Evolutionary conservation across 208 protist genomes (phyloP).

Genomic region (Crithidia sp.): DNA sequence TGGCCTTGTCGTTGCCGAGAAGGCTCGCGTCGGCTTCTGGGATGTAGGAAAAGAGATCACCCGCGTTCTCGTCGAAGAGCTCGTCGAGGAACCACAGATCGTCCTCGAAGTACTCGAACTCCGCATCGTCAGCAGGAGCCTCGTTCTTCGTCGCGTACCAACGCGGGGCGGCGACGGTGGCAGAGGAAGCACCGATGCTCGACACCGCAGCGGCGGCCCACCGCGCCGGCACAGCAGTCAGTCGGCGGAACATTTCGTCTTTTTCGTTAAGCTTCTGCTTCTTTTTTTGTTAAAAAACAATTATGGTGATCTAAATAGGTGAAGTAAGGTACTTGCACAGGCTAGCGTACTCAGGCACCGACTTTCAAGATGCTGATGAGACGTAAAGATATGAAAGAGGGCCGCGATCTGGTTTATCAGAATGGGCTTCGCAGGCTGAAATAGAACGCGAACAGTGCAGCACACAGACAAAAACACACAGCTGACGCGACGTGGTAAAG

Average conservation of each 20-base stretch:
- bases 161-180: background rate
- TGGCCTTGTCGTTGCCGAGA: conserved; percentile 29
- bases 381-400: too few species aligned
- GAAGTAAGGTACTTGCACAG: too few species aligned
- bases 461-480: too few species aligned
- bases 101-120: conserved; percentile 75
- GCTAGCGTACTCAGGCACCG: too few species aligned
- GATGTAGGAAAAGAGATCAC: conserved; percentile 74
- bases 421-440: too few species aligned
- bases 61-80: conserved; percentile 61
- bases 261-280: background rate
- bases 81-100: conserved; percentile 86
- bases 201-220: conserved; percentile 14
- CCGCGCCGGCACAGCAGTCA: conserved; percentile 1
- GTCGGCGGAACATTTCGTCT: conserved; percentile 21
- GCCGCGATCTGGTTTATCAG: too few species aligned
- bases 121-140: conserved; percentile 35
- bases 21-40: conserved; percentile 58
- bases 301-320: too few species aligned
- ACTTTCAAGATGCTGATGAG: too few species aligned
- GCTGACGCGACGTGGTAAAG: too few species aligned
- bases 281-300: background rate
- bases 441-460: too few species aligned
- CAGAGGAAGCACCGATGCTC: conserved; percentile 10
- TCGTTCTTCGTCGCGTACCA: conserved; percentile 26